Conservation (phyloP, 768 basidiomycete genomes). For the Leccinum barrowsii region DNA sequence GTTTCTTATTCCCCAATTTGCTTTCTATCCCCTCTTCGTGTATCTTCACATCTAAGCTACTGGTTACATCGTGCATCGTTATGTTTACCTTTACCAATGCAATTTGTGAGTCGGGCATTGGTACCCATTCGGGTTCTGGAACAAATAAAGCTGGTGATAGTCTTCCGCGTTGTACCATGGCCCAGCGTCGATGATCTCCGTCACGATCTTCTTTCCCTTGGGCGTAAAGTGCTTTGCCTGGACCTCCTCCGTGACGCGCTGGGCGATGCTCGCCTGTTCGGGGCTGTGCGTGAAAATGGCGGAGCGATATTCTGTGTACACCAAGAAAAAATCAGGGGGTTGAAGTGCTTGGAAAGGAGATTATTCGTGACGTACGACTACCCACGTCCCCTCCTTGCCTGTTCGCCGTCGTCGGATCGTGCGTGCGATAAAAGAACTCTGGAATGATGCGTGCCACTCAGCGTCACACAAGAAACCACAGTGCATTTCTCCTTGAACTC, state of each 20-base stretch:
- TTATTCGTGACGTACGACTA: conserved; percentile 52
- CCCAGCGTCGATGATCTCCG: conserved; percentile 64
- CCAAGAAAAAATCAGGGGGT: not conserved
- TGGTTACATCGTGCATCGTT: too few relatives aligned
- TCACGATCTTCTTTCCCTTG: conserved; percentile 71
- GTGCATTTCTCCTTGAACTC: conserved; percentile 32
- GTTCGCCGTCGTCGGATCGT: conserved; percentile 86
- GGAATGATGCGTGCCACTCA: not conserved
- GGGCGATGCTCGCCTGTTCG: conserved; percentile 70
- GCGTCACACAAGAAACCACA: too few relatives aligned
- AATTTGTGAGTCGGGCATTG: conserved; percentile 87
- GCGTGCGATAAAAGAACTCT: conserved; percentile 95
- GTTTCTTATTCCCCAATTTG: conserved; percentile 22
- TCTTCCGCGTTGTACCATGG: conserved; percentile 83
- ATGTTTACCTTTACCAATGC: conserved; percentile 55
- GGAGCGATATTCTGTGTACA: conserved; percentile 78
- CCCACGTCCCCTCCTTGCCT: conserved; percentile 76
- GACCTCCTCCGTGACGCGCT: conserved; percentile 76
- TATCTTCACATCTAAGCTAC: not conserved
- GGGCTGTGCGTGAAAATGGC: conserved; percentile 79
- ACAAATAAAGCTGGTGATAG: conserved; percentile 78
- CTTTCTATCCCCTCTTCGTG: not conserved
- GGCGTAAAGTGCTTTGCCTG: conserved; percentile 80
- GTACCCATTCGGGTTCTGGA: conserved; percentile 83
- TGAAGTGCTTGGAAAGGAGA: not conserved